Base-by-base conservation (phyloP, 2,329 filamentous ascomycete genomes). In the Pestalotiopsis sp. region DNA sequence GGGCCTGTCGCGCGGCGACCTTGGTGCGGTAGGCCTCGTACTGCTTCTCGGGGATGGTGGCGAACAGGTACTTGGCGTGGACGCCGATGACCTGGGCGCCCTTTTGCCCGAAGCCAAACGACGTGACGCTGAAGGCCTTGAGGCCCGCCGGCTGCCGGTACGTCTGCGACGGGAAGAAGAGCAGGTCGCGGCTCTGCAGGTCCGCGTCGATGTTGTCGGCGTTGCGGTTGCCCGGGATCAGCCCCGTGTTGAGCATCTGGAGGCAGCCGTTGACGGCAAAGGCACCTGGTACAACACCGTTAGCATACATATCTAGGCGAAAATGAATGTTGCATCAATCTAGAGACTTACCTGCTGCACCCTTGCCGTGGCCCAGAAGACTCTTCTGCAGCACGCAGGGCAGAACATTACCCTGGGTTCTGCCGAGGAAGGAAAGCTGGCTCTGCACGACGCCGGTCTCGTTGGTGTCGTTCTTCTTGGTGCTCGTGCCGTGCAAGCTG, bases 191-290 rank as follows among this genome's bases (percentile, higher is more conserved):
- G 56, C 20, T 27, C 38, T 49, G 31, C n/a, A 67, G 56, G 20
- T 39, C 52, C 9, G 65, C 76, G 78, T 78, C 78, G 67, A 99
- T 91, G 75, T 99, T 99, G 85, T 99, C 96, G 65, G 96, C 96
- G 76, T 99, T 99, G 77, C 95, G 92, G 85, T 99, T 99, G 70
- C 96, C 96, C 12, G 96, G 96, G 25, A 99, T 95, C 61, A 99
- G 86, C 78, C 96, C 96, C 65, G 89, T 91, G 86, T 98, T 97
- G 75, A 99, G 89, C 61, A 98, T 93, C 82, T 99, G 96, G 79
- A 99, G 85, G 81, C 93, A 95, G 73, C 96, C 96, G 86, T 99
- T 99, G 88, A 99, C 91, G 95, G 98, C 98, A 95, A 95, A 99
- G 63, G 95, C 96, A 85, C 96, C 96, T 64, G 61, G 2, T 14